A percentile compares a stretch with the other conserved stretches of the same genome.
Conservation (phyloP, 108 stramenopile genomes). For the Cyclostephanos invisitatus region DNA sequence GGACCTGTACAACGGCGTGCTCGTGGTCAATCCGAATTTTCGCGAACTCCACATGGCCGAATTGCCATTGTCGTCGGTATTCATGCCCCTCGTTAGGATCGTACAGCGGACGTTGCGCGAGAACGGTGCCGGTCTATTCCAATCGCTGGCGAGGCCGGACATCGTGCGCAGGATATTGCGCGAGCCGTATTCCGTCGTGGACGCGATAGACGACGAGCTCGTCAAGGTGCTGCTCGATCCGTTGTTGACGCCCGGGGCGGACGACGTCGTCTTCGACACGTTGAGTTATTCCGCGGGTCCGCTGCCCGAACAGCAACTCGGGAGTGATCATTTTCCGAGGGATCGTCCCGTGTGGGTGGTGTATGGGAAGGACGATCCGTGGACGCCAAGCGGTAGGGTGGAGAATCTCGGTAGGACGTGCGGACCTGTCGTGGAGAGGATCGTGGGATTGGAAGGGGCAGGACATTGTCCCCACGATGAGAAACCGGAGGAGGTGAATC, state of each 20-base stretch:
- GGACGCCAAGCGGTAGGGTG: conserved; percentile 86
- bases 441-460: conserved; percentile 76
- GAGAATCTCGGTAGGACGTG: conserved; percentile 59
- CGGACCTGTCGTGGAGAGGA: conserved; percentile 58
- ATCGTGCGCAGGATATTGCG: conserved; percentile 86
- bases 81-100: conserved; percentile 74
- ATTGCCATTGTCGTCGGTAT: conserved; percentile 63
- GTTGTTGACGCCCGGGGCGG: conserved; percentile 79
- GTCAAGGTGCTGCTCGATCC: conserved; percentile 87
- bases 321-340: conserved; percentile 43
- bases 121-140: conserved; percentile 81
- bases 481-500: conserved; percentile 88
- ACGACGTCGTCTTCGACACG: conserved; percentile 93
- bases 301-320: conserved; percentile 92
- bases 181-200: conserved; percentile 80
- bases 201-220: conserved; percentile 88
- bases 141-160: conserved; percentile 72
- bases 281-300: conserved; percentile 93
- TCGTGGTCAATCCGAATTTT: conserved; percentile 84
- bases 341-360: conserved; percentile 77
- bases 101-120: conserved; percentile 76
- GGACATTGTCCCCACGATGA: conserved; percentile 98
- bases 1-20: conserved; percentile 65
- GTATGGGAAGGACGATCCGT: conserved; percentile 92
- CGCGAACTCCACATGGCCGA: conserved; percentile 90